Base-by-base conservation (phyloP, 768 basidiomycete species). In the Clavulina sp. region DNA sequence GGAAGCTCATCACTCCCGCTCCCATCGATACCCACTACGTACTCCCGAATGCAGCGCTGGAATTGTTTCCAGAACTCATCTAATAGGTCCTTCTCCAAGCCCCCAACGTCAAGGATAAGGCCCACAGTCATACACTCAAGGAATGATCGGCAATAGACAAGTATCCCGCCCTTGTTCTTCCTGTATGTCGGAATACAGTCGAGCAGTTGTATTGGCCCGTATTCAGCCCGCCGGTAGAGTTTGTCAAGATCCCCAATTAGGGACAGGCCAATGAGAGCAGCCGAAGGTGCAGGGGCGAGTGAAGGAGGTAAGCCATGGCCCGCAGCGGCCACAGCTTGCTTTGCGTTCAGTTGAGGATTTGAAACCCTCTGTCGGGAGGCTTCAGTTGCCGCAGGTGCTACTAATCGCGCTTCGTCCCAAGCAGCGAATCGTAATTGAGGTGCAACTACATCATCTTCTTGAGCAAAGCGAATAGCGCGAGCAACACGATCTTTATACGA, bases 401-500 rank as follows among this genome's bases (percentile, higher is more conserved):
- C 34, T 9, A 53, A 54, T 29, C 50, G 54, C 9, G 50, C 21
- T 3, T 34, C 49, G 9, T 33, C 21, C 18, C 6, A 47, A 33
- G 32, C 13, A 13, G 43, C 9, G 26, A 26, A 9, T 9, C 13
- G 13, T 9, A 28, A n/a, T n/a, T n/a, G 34, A 38, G 34, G 9
- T 7, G 34, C 34, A 19, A 38, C 49, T 7, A 7, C 73, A 60
- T 88, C 85, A 59, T 87, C 85, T 59, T 83, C 77, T 60, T 71
- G 75, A 0, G 77, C 85, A 77, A 80, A 87, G 3, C 65, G 64
- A 33, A 78, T 74, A 4, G 83, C 73, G 21, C 77, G 69, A 28
- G 63, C 60, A 5, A 73, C 78, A 24, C 84, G 71, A 65, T 78
- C 73, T n/a, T 66, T 64, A 29, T 81, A 78, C 78, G 81, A 84